These are phyloP conservation scores for Suhomyces coccinellae DNA, from an alignment of 1,139 yeast species.

Conservation along the genomic window DNA sequence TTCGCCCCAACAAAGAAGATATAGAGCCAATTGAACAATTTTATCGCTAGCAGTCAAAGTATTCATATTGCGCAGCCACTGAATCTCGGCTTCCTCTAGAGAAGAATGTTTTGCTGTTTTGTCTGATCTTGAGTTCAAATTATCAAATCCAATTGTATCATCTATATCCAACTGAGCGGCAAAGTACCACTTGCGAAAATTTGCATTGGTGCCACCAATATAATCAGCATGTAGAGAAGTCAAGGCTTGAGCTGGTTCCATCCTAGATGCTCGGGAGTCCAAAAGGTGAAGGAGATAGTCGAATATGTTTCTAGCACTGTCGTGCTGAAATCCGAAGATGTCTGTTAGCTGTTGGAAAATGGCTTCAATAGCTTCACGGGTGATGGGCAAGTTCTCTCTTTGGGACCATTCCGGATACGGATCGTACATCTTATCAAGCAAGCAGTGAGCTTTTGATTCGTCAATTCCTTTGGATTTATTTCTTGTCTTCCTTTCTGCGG, in stretches of 20 bases:
- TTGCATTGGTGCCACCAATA: slow-evolving; percentile 89
- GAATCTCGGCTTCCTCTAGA: slow-evolving; percentile 52
- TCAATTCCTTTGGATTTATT: slow-evolving; percentile 30
- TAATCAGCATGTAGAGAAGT: slow-evolving; percentile 67
- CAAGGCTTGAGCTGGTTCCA: slow-evolving; percentile 55
- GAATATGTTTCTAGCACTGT: slow-evolving; percentile 63
- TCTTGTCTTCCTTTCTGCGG: neutral
- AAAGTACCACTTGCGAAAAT: slow-evolving; percentile 93
- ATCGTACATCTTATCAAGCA: slow-evolving; percentile 41
- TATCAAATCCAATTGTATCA: slow-evolving; percentile 27
- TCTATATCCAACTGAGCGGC: slow-evolving; percentile 51
- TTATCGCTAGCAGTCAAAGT: slow-evolving; percentile 22
- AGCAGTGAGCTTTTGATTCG: slow-evolving; percentile 42
- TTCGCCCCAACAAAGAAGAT: slow-evolving; percentile 46
- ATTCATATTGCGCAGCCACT: slow-evolving; percentile 28
- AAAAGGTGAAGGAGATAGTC: slow-evolving; percentile 61
- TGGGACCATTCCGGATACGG: slow-evolving; percentile 63
- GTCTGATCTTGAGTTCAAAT: slow-evolving; percentile 27
- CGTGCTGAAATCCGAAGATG: slow-evolving; percentile 70
- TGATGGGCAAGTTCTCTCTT: slow-evolving; percentile 23
- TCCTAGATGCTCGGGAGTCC: slow-evolving; percentile 71
- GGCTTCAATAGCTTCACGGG: slow-evolving; percentile 16
- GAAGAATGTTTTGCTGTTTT: neutral
- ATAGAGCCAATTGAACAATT: slow-evolving; percentile 34
- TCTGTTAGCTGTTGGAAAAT: slow-evolving; percentile 36